These are phyloP conservation scores for Microstegium vimineum DNA, from an alignment of 176 grass and related monocot genomes.

Conservation along the genomic window DNA sequence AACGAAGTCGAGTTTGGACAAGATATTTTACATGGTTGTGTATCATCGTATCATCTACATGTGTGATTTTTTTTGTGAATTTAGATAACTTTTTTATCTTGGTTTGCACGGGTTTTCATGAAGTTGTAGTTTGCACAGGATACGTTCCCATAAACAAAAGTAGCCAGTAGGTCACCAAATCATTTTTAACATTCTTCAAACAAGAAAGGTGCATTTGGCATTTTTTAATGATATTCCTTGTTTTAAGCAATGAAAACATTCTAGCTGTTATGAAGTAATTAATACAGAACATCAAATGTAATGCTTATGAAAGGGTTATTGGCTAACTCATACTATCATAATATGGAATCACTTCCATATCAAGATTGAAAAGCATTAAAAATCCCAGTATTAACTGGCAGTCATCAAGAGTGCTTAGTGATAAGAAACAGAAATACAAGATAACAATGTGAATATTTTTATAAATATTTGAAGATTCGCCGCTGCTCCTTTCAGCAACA, in stretches of 20 bases:
- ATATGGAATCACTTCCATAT: background rate
- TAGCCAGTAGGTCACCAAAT: background rate
- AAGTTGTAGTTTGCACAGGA: no score
- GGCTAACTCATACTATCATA: background rate
- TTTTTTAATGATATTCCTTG: conserved; percentile 2
- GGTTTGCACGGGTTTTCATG: no score
- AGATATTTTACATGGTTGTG: no score
- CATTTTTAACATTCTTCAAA: conserved; percentile 26
- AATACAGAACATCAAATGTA: background rate
- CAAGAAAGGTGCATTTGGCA: background rate
- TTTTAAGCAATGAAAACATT: background rate
- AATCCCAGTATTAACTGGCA: background rate
- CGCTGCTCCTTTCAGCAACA: background rate
- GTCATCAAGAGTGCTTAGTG: background rate
- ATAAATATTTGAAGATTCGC: background rate
- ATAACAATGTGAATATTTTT: background rate
- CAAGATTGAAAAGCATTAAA: background rate
- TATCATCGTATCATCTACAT: no score
- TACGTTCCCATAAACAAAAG: no score
- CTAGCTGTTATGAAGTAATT: background rate
- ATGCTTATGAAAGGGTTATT: background rate
- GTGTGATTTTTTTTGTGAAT: no score
- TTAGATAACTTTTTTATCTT: no score
- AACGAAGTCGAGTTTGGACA: no score
- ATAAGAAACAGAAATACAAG: background rate